Percentiles rank a stretch among this genome's conserved stretches.
Conservation (phyloP, 1,284 basidiomycete genomes). For the Boletus sp. region DNA sequence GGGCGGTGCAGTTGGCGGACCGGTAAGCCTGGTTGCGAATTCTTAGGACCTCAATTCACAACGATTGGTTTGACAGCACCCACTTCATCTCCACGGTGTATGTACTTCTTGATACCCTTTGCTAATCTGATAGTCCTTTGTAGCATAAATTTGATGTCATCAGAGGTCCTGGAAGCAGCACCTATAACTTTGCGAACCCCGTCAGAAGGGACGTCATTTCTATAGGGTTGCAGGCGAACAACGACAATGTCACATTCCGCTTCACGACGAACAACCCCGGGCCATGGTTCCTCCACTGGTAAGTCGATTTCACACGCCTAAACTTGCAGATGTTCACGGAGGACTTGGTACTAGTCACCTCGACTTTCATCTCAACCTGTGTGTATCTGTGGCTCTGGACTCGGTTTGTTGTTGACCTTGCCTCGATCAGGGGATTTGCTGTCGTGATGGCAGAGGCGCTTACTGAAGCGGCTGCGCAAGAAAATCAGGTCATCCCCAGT, state of each 20-base stretch:
- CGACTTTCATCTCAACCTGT: constrained; percentile 30
- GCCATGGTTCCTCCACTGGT: constrained; percentile 30
- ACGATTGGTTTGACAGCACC: constrained; percentile 14
- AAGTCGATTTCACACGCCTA: not conserved
- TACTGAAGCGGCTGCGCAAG: too few species aligned
- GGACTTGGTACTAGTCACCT: constrained; percentile 21
- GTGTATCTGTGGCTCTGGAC: not conserved
- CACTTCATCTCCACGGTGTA: constrained; percentile 32
- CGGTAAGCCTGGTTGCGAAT: constrained; percentile 24
- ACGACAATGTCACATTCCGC: constrained; percentile 31
- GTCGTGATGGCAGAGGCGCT: too few species aligned
- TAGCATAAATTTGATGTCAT: constrained; percentile 39
- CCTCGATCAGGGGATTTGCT: too few species aligned
- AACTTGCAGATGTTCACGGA: not conserved
- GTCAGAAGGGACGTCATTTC: constrained; percentile 21
- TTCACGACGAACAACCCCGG: constrained; percentile 33
- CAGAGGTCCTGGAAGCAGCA: constrained; percentile 16
- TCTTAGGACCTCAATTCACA: not conserved
- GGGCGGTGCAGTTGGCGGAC: constrained; percentile 28
- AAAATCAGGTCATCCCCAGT: too few species aligned
- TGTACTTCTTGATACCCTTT: not conserved
- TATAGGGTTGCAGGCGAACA: constrained; percentile 17
- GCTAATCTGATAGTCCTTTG: not conserved
- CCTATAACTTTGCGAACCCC: constrained; percentile 29
- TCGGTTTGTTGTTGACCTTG: too few species aligned